Percentiles rank a stretch among this genome's conserved stretches.
Evolutionary conservation across 2,329 filamentous ascomycete species (phyloP).

Genomic region (Mariannaea elegans): DNA sequence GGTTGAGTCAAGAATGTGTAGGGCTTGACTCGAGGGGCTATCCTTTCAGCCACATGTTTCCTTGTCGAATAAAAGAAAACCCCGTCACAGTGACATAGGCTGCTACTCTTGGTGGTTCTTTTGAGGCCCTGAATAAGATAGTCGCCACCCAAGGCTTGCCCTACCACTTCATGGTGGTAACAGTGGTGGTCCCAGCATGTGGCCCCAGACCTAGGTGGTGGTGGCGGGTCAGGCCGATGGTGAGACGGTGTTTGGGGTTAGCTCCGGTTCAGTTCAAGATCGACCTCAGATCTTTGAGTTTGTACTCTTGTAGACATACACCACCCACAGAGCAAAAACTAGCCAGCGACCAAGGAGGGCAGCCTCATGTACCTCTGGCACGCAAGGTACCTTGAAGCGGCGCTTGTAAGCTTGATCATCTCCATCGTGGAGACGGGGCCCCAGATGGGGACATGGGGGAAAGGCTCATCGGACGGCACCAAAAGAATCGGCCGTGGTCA

Average conservation of each 20-base stretch:
- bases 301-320: slow-evolving; percentile 13
- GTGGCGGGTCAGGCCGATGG: slow-evolving; percentile 28
- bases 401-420: not conserved
- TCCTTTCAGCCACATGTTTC: slow-evolving; percentile 7
- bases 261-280: slow-evolving; percentile 27
- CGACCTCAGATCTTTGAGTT: slow-evolving; percentile 25
- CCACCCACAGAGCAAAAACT: slow-evolving; percentile 3
- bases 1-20: slow-evolving; percentile 12
- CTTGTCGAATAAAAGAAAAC: not conserved
- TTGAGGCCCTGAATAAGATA: slow-evolving; percentile 2
- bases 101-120: not conserved
- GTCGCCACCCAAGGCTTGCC: not conserved
- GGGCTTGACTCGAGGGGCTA: slow-evolving; percentile 30
- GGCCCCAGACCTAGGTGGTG: slow-evolving; percentile 11
- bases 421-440: slow-evolving; percentile 17
- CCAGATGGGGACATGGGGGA: slow-evolving; percentile 8
- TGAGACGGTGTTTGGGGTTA: slow-evolving; percentile 28
- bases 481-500: slow-evolving; percentile 21
- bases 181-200: not conserved
- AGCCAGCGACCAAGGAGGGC: slow-evolving; percentile 1
- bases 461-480: slow-evolving; percentile 7
- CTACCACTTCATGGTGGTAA: not conserved
- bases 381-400: slow-evolving; percentile 18
- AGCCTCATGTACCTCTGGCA: slow-evolving; percentile 19
- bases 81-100: not conserved